Base-by-base conservation (phyloP, 169 alveolate species). In the Plasmodium coatneyi region DNA sequence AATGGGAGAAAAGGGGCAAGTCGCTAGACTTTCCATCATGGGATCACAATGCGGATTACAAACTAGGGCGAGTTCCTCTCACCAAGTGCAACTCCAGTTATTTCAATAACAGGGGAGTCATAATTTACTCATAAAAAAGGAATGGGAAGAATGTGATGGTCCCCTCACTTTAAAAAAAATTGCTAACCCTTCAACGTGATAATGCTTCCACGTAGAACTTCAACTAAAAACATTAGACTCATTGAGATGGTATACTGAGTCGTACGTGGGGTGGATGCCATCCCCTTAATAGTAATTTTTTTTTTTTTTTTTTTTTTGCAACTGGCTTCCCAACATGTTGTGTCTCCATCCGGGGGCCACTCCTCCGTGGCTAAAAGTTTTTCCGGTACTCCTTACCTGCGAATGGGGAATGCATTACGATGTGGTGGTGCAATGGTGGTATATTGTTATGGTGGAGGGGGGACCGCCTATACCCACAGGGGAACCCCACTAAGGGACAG, bases 311-410 rank as follows among this genome's bases (percentile, higher is more conserved):
- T 66, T 66, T 66, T 28, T 66, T 22, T 19, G 12, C 41, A 66
- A 66, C 5, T 66, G 36, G 14, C 36, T 25, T 28, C 76, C 41
- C 76, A 66, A 66, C 22, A n/a, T 66, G 76, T 19, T 4, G 39
- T 66, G 76, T 28, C 76, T 28, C n/a, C 41, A 66, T 66, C 14
- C n/a, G 34, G 25, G 82, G 43, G 25, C 4, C 14, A 32, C 28
- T 74, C 54, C 36, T 74, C 54, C 16, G 49, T 43, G 46, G 12
- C 34, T 74, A 66, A 25, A 83, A 25, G 36, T 52, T 83, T 83
- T 83, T 83, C 41, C 49, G 25, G 56, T 89, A 89, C 36, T 78
- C 94, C 78, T 79, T 89, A 79, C 79, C 94, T 89, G 56, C 34
- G 52, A 70, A 89, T n/a, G 25, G 41, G 56, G 60, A 19, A 39